These are phyloP conservation scores for Setomelanomma holmii DNA, from an alignment of 2,329 filamentous ascomycete genomes.

Conservation along the genomic window DNA sequence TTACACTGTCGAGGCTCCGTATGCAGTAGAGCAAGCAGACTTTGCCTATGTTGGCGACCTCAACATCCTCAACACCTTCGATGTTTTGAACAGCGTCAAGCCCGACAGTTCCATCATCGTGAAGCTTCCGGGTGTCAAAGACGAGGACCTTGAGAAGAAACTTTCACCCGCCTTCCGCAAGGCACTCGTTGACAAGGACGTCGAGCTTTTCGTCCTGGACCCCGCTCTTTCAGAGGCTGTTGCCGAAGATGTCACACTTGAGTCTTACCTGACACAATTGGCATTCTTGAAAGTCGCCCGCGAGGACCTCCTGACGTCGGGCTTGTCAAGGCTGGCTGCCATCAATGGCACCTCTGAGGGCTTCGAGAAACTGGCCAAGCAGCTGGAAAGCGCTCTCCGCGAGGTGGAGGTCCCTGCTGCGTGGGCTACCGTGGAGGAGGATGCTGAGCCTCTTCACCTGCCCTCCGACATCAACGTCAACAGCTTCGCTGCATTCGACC, in stretches of 20 bases:
- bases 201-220: constrained; percentile 79
- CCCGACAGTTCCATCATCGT: constrained; percentile 75
- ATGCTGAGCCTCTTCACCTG: constrained; percentile 60
- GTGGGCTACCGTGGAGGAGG: constrained; percentile 78
- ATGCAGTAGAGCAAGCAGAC: constrained; percentile 79
- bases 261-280: constrained; percentile 75
- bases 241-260: constrained; percentile 67
- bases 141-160: constrained; percentile 89
- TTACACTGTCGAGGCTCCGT: constrained; percentile 84
- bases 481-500: constrained; percentile 83
- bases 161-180: constrained; percentile 75
- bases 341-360: constrained; percentile 67
- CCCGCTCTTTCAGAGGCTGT: constrained; percentile 70
- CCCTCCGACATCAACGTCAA: constrained; percentile 73
- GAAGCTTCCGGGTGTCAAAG: constrained; percentile 79
- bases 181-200: constrained; percentile 71
- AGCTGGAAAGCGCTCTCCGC: constrained; percentile 73
- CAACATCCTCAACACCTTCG: constrained; percentile 79
- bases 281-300: constrained; percentile 82
- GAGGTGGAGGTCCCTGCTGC: constrained; percentile 76
- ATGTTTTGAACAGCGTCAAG: constrained; percentile 75
- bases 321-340: constrained; percentile 70
- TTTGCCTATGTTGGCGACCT: constrained; percentile 79
- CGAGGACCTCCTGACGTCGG: constrained; percentile 68
- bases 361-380: constrained; percentile 65